Base-by-base conservation (phyloP, 805 yeast genomes). In the Candida ortonii region DNA sequence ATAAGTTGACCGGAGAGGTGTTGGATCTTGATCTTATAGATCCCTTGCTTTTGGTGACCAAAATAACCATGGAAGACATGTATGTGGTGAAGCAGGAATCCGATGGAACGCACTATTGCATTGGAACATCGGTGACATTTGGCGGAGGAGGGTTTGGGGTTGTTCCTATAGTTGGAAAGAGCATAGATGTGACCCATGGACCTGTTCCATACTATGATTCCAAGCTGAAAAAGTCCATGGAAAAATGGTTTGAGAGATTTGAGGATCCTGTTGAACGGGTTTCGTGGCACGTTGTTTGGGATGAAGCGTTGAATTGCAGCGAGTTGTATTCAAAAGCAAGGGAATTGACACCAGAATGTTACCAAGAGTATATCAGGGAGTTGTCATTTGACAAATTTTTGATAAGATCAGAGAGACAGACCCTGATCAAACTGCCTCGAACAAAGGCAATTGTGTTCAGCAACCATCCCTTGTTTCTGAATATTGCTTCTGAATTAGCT, bases 101-200 rank as follows among this genome's bases (percentile, higher is more conserved):
- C 0, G 47, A 57, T 21, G 69, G 65, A 0, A 28, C 43, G 26
- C 68, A 66, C 46, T 68, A 68, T 46, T 57, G 73, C 47, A 70
- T 67, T 25, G 77, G 73, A 1, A 72, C 72, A 1, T 72, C 74
- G 0, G 77, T 70, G 14, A 70, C 72, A 3, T 71, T 70, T 50
- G 73, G 73, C 4, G 77, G 77, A 10, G 77, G 77, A 7, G 68
- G 73, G 2, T 71, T 71, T 50, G 70, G 70, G 4, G 60, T 71
- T 25, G 21, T 39, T 6, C 54, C 56, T 3, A 16, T 53, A 9
- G 48, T 49, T 36, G 59, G 54, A 28, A 51, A 36, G 63, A 62
- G 57, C 30, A 47, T 71, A 33, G 76, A 71, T 49, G 48, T 54
- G 2, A 70, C 71, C 31, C 77, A 71, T 47, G 59, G 47, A 11